Percentiles rank a stretch among this genome's conserved stretches.
These are phyloP conservation scores for Aureobasidium zeae DNA, from an alignment of 2,329 filamentous ascomycete genomes.

Conservation along the genomic window DNA sequence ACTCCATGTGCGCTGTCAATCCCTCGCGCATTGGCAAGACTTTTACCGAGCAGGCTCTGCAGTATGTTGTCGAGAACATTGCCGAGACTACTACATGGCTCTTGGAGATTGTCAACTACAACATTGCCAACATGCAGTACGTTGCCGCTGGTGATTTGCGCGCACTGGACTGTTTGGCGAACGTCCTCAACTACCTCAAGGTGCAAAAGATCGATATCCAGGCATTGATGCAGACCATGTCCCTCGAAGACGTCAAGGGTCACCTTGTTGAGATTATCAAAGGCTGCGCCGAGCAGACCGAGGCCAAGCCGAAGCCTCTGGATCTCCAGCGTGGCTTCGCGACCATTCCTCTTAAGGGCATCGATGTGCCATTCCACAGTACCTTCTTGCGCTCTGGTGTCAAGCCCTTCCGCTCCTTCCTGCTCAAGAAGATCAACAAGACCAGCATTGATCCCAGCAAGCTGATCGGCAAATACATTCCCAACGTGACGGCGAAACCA, in stretches of 20 bases:
- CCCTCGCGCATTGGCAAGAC: conserved; percentile 77
- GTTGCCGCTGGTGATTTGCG: conserved; percentile 58
- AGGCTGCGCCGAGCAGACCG: conserved; percentile 76
- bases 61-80: conserved; percentile 57
- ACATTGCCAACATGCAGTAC: conserved; percentile 62
- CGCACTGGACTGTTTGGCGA: conserved; percentile 57
- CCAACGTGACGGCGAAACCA: conserved; percentile 91
- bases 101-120: conserved; percentile 97
- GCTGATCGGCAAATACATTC: conserved; percentile 96
- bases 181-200: conserved; percentile 91
- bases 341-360: conserved; percentile 91
- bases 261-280: conserved; percentile 86
- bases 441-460: conserved; percentile 96
- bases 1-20: conserved; percentile 99
- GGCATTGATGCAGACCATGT: conserved; percentile 74
- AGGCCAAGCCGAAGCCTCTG: conserved; percentile 78
- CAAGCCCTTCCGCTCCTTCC: conserved; percentile 95
- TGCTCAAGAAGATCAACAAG: conserved; percentile 99
- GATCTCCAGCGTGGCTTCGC: conserved; percentile 90
- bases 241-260: conserved; percentile 81
- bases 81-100: conserved; percentile 90
- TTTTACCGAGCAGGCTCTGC: not conserved
- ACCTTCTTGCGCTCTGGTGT: conserved; percentile 98
- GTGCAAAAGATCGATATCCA: conserved; percentile 95
- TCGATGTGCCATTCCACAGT: conserved; percentile 98